Percentiles rank a stretch among this genome's conserved stretches.
phyloP scores from a whole-genome alignment of 805 yeast species.

The Myxozyma mucilagina region DNA sequence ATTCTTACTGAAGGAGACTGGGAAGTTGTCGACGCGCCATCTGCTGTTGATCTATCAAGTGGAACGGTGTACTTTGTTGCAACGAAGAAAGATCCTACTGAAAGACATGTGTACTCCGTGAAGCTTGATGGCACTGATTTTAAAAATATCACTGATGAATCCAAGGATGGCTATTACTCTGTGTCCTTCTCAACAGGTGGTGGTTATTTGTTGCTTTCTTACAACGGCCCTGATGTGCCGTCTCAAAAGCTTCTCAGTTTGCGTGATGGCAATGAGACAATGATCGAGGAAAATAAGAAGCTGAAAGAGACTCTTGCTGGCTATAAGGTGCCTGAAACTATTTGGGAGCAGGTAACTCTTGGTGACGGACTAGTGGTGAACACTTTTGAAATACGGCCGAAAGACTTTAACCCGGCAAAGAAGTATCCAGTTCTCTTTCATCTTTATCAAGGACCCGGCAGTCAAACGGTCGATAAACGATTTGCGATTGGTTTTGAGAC shows the following conservation, averaged over 20 bases:
- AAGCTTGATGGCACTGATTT: constrained; percentile 51
- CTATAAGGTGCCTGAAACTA: constrained; percentile 59
- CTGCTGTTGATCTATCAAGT: constrained; percentile 48
- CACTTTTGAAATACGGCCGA: constrained; percentile 75
- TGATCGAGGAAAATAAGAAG: constrained; percentile 37
- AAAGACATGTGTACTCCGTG: constrained; percentile 79
- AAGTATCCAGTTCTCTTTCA: constrained; percentile 85
- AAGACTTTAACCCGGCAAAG: constrained; percentile 58
- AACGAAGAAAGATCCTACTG: constrained; percentile 75
- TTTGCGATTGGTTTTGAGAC: constrained; percentile 69
- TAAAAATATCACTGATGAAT: constrained; percentile 52
- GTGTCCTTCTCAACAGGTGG: constrained; percentile 80
- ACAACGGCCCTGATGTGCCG: constrained; percentile 79
- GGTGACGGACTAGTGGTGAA: constrained; percentile 56
- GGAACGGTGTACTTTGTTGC: constrained; percentile 65
- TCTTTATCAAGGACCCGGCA: constrained; percentile 95
- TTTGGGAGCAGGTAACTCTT: constrained; percentile 47
- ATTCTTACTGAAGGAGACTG: constrained; percentile 75
- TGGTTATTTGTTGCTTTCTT: constrained; percentile 66
- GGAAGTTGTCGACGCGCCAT: constrained; percentile 83
- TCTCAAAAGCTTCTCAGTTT: constrained; percentile 69
- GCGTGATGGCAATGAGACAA: constrained; percentile 40
- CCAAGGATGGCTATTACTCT: constrained; percentile 62
- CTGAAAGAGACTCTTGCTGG: constrained; percentile 36
- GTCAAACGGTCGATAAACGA: constrained; percentile 71